These are phyloP conservation scores for Rhynchospora breviuscula DNA, from an alignment of 176 grass and related monocot genomes.

Conservation along the genomic window DNA sequence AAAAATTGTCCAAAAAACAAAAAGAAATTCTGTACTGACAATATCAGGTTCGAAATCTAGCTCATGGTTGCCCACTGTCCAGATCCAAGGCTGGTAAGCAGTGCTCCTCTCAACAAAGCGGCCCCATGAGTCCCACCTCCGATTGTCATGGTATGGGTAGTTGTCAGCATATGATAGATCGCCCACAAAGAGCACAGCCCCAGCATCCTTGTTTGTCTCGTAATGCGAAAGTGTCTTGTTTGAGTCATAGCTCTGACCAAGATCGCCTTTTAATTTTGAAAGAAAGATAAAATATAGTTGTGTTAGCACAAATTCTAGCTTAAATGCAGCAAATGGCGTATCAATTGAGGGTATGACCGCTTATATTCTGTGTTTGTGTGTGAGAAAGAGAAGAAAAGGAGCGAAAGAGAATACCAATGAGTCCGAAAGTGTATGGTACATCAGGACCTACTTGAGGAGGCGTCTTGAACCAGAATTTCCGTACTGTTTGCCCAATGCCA, in stretches of 20 bases:
- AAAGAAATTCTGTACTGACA: conserved; percentile 37
- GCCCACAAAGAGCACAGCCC: conserved; percentile 67
- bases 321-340: neutral
- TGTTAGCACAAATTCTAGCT: neutral
- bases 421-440: conserved; percentile 84
- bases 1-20: conserved; percentile 17
- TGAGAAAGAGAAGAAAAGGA: neutral
- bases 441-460: conserved; percentile 77
- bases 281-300: neutral
- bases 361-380: neutral
- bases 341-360: neutral
- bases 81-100: conserved; percentile 96
- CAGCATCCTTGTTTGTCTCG: conserved; percentile 49
- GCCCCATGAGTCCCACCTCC: conserved; percentile 94
- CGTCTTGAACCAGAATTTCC: conserved; percentile 79
- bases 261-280: conserved; percentile 59
- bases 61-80: conserved; percentile 92
- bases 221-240: conserved; percentile 83
- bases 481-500: conserved; percentile 47
- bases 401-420: neutral
- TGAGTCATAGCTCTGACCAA: conserved; percentile 79
- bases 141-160: conserved; percentile 70
- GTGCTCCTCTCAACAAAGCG: conserved; percentile 78
- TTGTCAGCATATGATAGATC: conserved; percentile 89
- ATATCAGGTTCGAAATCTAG: conserved; percentile 76